phyloP scores from a whole-genome alignment of 148 eudicot species.

The Spergularia bocconei region DNA sequence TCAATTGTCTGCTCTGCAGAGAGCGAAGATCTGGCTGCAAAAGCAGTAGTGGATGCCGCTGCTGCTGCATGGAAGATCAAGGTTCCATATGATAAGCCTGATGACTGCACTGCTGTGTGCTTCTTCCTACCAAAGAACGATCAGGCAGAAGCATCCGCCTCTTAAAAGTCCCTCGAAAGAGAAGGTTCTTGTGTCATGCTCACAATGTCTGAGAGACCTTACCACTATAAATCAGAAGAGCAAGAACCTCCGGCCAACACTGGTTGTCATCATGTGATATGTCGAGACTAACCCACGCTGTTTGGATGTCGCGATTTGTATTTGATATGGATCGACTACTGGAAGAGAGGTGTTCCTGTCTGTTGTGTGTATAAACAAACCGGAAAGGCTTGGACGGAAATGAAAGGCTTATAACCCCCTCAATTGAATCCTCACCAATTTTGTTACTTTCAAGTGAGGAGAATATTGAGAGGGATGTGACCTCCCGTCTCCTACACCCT shows the following conservation, averaged over 20 bases:
- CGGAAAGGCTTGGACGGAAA: not conserved
- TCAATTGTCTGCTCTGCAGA: conserved; percentile 23
- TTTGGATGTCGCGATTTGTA: too few relatives aligned
- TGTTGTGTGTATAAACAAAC: not conserved
- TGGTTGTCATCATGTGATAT: too few relatives aligned
- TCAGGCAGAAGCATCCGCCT: not conserved
- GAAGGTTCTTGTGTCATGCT: too few relatives aligned
- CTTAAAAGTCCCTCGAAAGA: not conserved
- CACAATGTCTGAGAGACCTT: too few relatives aligned
- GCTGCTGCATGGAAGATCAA: conserved; percentile 25
- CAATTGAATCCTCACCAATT: not conserved
- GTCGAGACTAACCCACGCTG: too few relatives aligned
- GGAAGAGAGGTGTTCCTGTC: too few relatives aligned
- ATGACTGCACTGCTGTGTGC: conserved; percentile 39
- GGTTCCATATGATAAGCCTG: conserved; percentile 17
- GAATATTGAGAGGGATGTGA: not conserved
- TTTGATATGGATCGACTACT: too few relatives aligned
- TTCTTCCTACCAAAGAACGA: conserved; percentile 20
- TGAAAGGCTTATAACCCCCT: not conserved
- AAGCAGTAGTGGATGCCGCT: conserved; percentile 30
- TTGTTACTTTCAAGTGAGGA: not conserved
- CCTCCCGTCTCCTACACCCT: not conserved
- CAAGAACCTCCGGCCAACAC: too few relatives aligned
- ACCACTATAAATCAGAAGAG: too few relatives aligned
- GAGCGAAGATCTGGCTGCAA: conserved; percentile 27